Evolutionary conservation across 345 rosid genomes (phyloP), one percentile per base, ranked within the genome.

Genomic region (Lepidium africanum): DNA sequence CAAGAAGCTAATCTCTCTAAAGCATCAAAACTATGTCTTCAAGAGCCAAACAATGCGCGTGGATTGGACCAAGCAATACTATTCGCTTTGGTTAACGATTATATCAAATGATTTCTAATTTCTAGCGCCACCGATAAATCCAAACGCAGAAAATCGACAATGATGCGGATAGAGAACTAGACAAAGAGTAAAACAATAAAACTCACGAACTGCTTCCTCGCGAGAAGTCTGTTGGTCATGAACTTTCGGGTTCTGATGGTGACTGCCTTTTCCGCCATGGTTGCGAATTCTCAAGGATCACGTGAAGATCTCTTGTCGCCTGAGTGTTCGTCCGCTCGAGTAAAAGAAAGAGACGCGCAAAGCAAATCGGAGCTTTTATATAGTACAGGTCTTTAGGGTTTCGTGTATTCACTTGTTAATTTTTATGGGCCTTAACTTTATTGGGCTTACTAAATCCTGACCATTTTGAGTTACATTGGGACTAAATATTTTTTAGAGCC

Each of bases 121-220:
- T 10, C 21, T 10, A 46, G 12, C 9, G 3, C 0, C 41, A 1
- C 5, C 7, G 9, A 10, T 7, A 6, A 27, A 15, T 5, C n/a
- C 45, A 62, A 43, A 19, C 15, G 38, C 6, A 35, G 10, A 43
- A 35, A 30, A 32, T 42, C 10, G 15, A 32, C 0, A 53, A 10
- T 21, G 61, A 33, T 33, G 17, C 11, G 36, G 4, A 23, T 4
- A 12, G 15, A 47, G 52, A 62, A 1, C 23, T 37, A 54, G 15
- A 40, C 2, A 47, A 5, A 12, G 14, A 10, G 42, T 12, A 15
- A 56, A 17, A 37, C 4, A 19, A 48, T 49, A 30, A 1, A 67
- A 69, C 97, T 82, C 61, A 94, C 99, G 66, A 94, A 94, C 64
- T 94, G 99, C 83, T 89, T 94, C 90, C 99, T 89, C n/a, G 96